phyloP scores from a whole-genome alignment of 1,139 yeast species.

The Hyphopichia wangnamkhiaoensis region DNA sequence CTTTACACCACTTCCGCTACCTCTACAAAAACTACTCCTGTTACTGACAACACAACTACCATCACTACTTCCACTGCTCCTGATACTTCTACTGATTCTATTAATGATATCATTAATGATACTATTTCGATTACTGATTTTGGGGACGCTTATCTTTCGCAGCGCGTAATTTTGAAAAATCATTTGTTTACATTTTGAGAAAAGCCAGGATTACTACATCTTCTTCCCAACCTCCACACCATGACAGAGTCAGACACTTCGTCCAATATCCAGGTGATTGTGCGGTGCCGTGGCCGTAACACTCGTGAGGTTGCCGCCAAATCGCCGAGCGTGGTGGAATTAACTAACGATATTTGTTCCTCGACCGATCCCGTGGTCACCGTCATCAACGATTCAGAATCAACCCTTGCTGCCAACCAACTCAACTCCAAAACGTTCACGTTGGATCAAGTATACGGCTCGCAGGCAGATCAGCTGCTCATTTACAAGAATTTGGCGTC shows the following conservation, averaged over 20 bases:
- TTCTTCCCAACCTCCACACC: neutral
- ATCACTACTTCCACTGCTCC: neutral
- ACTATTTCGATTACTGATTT: too few relatives aligned
- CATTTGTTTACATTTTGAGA: neutral
- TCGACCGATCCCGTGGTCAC: constrained; percentile 36
- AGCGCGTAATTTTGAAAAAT: too few relatives aligned
- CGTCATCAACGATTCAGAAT: constrained; percentile 42
- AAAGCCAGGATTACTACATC: neutral
- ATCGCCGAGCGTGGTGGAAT: constrained; percentile 70
- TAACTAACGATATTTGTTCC: constrained; percentile 51
- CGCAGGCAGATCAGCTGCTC: constrained; percentile 62
- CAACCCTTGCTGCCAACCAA: constrained; percentile 18
- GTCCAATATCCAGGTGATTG: constrained; percentile 75
- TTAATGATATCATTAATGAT: too few relatives aligned
- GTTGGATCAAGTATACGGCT: constrained; percentile 77
- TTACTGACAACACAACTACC: too few relatives aligned
- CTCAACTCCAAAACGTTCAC: constrained; percentile 50
- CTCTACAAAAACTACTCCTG: too few relatives aligned
- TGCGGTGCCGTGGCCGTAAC: constrained; percentile 84
- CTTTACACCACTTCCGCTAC: too few relatives aligned
- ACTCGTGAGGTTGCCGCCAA: constrained; percentile 68
- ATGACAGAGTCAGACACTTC: constrained; percentile 13
- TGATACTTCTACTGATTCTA: neutral
- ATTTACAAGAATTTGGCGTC: constrained; percentile 63
- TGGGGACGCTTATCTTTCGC: too few relatives aligned